A percentile compares a stretch with the other conserved stretches of the same genome.
Conservation (phyloP, 1,284 basidiomycete genomes). For the Afroboletus lepidellus region DNA sequence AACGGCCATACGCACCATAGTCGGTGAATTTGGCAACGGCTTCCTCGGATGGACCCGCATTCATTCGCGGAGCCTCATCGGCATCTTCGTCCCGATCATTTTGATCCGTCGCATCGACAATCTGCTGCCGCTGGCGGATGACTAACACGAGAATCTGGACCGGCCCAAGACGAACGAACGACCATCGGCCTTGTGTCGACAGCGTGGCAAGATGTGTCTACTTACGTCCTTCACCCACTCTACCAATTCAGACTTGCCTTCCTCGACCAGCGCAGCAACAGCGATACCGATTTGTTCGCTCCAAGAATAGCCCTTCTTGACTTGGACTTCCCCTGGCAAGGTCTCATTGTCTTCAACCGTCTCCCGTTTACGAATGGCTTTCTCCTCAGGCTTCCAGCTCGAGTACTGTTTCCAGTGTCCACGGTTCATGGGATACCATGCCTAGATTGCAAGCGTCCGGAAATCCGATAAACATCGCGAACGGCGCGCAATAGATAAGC, state of each 20-base stretch:
- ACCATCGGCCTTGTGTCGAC: conserved; percentile 23
- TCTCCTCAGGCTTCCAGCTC: conserved; percentile 73
- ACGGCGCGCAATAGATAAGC: conserved; percentile 24
- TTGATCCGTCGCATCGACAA: conserved; percentile 72
- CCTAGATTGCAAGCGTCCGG: conserved; percentile 42
- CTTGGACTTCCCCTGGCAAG: conserved; percentile 68
- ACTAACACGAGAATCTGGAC: conserved; percentile 67
- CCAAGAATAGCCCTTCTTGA: conserved; percentile 88
- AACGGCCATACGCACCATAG: conserved; percentile 58
- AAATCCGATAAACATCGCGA: conserved; percentile 17
- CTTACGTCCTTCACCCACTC: conserved; percentile 80
- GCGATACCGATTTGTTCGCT: conserved; percentile 88
- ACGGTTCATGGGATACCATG: conserved; percentile 87
- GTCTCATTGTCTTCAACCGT: conserved; percentile 42
- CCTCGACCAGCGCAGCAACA: conserved; percentile 71
- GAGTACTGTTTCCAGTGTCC: conserved; percentile 84
- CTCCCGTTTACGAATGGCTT: conserved; percentile 42
- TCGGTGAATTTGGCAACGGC: conserved; percentile 73
- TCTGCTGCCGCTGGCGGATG: conserved; percentile 62
- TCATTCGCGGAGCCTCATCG: conserved; percentile 40
- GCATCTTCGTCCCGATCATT: conserved; percentile 41
- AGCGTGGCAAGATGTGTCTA: conserved; percentile 18
- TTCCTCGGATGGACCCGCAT: conserved; percentile 60
- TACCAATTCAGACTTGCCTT: conserved; percentile 61
- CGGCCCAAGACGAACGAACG: conserved; percentile 3